Base-by-base conservation (phyloP, 2,329 filamentous ascomycete genomes). In the Knufia fluminis region DNA sequence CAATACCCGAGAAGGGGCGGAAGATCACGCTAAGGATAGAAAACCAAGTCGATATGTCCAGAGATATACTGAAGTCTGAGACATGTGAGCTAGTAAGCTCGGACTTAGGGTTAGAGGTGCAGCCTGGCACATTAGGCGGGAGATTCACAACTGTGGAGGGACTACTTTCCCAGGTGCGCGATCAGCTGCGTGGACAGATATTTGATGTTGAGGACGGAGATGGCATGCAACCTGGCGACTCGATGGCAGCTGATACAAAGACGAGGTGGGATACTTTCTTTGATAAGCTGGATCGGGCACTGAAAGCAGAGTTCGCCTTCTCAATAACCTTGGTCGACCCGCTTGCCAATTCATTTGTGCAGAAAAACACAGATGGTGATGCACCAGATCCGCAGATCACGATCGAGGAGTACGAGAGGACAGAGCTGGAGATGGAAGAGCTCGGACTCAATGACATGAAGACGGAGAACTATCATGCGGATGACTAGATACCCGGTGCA, bases 141-240 rank as follows among this genome's bases (percentile, higher is more conserved):
- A 83, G 92, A 51, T 98, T 98, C 73, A 98, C 92, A 17, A 98
- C 92, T 0, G 83, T 98, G 17, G 92, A 98, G 68, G 92, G 92
- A 53, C 79, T 97, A 17, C 74, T 97, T 48, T 92, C 88, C 0
- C 87, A 98, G 64, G 86, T 98, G 52, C 85, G 90, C 54, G 83
- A 92, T 63, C 91, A 98, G 66, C 76, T 98, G 20, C 84, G 83
- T 63, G 79, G 77, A 43, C 87, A 94, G 63, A 94, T 97, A 55
- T 98, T 94, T 67, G 80, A 94, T 59, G 71, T 78, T 14, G 80
- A 77, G 17, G 80, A 79, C 48, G 73, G 72, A 33, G 66, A 69
- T 46, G 35, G 23, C 24, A 62, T 66, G 22, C 60, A 71, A 17
- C 82, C 80, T n/a, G 88, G 88, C 28, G 92, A 98, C 71, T 92